Conservation (phyloP, 768 basidiomycete genomes). For the Trametopsis cervina region DNA sequence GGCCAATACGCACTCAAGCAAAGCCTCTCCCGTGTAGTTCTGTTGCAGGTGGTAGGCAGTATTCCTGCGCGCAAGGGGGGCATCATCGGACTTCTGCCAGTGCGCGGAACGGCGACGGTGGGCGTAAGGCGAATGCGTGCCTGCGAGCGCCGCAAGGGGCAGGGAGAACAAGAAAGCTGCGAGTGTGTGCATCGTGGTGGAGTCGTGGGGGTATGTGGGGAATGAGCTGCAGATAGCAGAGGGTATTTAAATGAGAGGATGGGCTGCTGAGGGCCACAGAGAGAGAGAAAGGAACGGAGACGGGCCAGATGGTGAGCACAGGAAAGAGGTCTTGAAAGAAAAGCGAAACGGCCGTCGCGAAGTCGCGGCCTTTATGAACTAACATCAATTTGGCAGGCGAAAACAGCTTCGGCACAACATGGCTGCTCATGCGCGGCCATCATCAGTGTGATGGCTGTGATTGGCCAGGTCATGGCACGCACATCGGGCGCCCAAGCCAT, state of each 20-base stretch:
- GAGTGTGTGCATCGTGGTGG: constrained; percentile 9
- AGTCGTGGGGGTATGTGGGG: not conserved
- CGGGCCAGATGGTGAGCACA: constrained; percentile 1
- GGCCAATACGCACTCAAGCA: constrained; percentile 44
- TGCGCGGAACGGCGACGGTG: constrained; percentile 22
- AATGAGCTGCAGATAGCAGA: not conserved
- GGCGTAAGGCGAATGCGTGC: constrained; percentile 22
- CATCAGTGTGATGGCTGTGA: too few relatives aligned
- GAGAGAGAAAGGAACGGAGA: too few relatives aligned
- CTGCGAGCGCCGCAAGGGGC: constrained; percentile 30
- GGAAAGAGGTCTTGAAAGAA: not conserved
- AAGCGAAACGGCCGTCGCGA: constrained; percentile 1
- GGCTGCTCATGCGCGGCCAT: too few relatives aligned
- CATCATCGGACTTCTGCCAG: constrained; percentile 18
- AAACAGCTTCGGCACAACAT: too few relatives aligned
- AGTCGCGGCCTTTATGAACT: too few relatives aligned
- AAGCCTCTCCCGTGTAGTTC: constrained; percentile 43
- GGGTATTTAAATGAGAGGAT: constrained; percentile 9
- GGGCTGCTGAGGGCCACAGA: constrained; percentile 3
- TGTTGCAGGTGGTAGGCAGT: constrained; percentile 31
- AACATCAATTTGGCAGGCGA: too few relatives aligned
- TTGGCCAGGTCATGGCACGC: too few relatives aligned
- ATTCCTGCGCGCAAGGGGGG: constrained; percentile 14
- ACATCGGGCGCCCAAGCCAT: too few relatives aligned
- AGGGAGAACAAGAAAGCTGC: constrained; percentile 22